A percentile compares a stretch with the other conserved stretches of the same genome.
These are phyloP conservation scores for Auriscalpium orientale DNA, from an alignment of 768 basidiomycete genomes.

Conservation along the genomic window DNA sequence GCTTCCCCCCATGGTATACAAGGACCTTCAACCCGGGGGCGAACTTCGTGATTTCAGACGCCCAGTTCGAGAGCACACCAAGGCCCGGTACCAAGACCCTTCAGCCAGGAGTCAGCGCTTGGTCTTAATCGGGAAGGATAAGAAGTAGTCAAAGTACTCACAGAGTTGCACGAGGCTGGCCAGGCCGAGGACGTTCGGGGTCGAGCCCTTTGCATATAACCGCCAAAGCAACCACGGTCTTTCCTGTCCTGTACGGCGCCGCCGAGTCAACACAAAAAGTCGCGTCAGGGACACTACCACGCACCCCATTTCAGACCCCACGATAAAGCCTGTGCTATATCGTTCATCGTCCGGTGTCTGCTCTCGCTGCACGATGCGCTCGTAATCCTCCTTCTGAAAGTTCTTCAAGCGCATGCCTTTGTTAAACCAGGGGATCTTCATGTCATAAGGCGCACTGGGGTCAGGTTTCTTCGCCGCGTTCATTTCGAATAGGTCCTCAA, in stretches of 20 bases:
- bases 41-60: not conserved
- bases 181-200: not conserved
- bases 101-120: not conserved
- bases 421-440: not conserved
- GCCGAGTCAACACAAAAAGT: not conserved
- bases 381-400: not conserved
- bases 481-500: too few species aligned
- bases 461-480: too few species aligned
- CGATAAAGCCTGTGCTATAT: not conserved
- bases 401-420: not conserved
- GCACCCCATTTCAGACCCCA: not conserved
- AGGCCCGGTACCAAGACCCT: not conserved
- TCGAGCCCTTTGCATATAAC: not conserved
- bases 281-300: not conserved
- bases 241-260: not conserved
- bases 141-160: too few species aligned
- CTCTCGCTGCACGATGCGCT: not conserved
- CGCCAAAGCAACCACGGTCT: not conserved
- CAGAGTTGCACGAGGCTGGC: not conserved
- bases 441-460: too few species aligned
- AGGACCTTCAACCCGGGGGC: not conserved
- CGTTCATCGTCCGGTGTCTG: not conserved
- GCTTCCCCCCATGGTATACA: not conserved
- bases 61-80: not conserved
- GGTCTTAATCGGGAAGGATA: not conserved